These are phyloP conservation scores for Colletotrichum tropicale DNA, from an alignment of 2,329 filamentous ascomycete species.

Conservation along the genomic window DNA sequence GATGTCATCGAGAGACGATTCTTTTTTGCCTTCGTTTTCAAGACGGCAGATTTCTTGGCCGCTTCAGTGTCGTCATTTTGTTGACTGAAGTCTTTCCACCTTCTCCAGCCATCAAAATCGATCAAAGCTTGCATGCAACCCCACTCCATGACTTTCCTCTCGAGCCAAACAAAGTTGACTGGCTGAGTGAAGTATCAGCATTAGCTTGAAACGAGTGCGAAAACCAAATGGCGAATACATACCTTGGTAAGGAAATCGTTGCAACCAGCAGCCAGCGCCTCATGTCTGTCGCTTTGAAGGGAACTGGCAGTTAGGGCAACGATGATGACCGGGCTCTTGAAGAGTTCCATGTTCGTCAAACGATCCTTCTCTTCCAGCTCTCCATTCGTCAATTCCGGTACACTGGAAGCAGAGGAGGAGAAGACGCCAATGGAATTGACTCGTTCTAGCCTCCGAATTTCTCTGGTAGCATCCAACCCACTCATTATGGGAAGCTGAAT, in stretches of 20 bases:
- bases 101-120: conserved; percentile 97
- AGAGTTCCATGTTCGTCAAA: conserved; percentile 70
- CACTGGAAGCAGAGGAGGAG: conserved; percentile 63
- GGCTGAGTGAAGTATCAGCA: conserved; percentile 60
- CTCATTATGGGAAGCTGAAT: conserved; percentile 98
- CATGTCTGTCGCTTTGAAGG: conserved; percentile 92
- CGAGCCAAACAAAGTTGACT: conserved; percentile 96
- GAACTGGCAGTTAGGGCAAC: conserved; percentile 95
- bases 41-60: conserved; percentile 41
- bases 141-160: conserved; percentile 98
- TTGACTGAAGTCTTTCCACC: conserved; percentile 86
- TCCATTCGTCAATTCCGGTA: conserved; percentile 42
- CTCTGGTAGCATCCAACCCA: conserved; percentile 90
- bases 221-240: conserved; percentile 29
- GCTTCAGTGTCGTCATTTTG: conserved; percentile 48
- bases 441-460: conserved; percentile 88
- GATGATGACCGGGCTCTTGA: conserved; percentile 97
- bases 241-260: conserved; percentile 99
- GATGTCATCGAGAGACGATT: conserved; percentile 41
- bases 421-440: conserved; percentile 95
- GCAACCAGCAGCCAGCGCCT: conserved; percentile 92
- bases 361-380: conserved; percentile 69
- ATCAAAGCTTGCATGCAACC: conserved; percentile 99
- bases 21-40: conserved; percentile 49
- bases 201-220: background rate